Evolutionary conservation across 2,329 filamentous ascomycete genomes (phyloP).

Genomic region (Aureobasidium sp.): DNA sequence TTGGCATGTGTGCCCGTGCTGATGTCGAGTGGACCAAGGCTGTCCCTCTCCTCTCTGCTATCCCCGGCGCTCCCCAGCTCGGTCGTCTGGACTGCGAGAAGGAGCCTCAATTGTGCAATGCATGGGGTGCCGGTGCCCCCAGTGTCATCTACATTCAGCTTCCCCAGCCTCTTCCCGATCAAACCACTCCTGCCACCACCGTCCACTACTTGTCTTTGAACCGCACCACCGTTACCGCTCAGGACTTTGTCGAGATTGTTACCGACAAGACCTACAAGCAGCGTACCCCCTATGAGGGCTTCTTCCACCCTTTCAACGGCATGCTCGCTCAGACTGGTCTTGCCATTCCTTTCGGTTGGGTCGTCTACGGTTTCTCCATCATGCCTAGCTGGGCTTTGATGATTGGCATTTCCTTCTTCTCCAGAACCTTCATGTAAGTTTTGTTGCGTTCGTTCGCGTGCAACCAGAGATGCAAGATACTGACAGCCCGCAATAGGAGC

Average conservation of each 20-base stretch:
- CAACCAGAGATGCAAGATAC: neutral
- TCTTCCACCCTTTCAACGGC: constrained; percentile 71
- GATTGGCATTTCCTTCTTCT: constrained; percentile 64
- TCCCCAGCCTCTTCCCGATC: constrained; percentile 51
- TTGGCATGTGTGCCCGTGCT: constrained; percentile 55
- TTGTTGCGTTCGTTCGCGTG: neutral
- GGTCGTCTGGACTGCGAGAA: constrained; percentile 65
- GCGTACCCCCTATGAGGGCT: constrained; percentile 48
- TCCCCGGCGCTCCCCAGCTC: constrained; percentile 56
- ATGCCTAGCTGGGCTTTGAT: constrained; percentile 67
- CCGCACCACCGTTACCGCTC: constrained; percentile 56
- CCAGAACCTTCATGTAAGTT: constrained; percentile 67
- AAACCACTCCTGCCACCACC: constrained; percentile 54
- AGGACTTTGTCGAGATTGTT: constrained; percentile 54
- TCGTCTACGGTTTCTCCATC: constrained; percentile 52
- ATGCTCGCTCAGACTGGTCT: constrained; percentile 53
- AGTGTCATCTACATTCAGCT: constrained; percentile 57
- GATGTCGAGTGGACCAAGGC: constrained; percentile 52
- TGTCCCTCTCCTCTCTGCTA: constrained; percentile 46
- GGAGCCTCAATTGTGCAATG: constrained; percentile 65
- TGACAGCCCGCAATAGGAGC: constrained; percentile 5
- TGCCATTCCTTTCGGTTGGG: constrained; percentile 56
- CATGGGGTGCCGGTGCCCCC: constrained; percentile 58
- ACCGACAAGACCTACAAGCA: constrained; percentile 50
- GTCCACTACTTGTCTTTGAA: constrained; percentile 60